These are phyloP conservation scores for Starmerella vitae DNA, from an alignment of 805 yeast genomes.

Conservation along the genomic window DNA sequence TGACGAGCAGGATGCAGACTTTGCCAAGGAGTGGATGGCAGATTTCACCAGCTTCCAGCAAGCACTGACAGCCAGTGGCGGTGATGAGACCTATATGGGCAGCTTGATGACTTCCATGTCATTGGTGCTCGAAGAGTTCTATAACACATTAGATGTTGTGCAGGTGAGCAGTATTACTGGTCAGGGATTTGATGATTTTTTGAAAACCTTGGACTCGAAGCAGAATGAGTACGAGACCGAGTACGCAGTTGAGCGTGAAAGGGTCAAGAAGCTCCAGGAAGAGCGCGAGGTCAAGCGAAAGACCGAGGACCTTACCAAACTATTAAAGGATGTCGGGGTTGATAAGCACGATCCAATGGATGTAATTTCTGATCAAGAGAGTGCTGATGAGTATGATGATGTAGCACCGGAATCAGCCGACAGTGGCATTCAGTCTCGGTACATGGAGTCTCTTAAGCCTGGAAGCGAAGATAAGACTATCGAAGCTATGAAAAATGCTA, in stretches of 20 bases:
- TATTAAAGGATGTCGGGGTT: slow-evolving; percentile 81
- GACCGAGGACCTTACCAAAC: slow-evolving; percentile 50
- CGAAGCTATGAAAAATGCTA: neutral
- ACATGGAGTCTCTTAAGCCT: slow-evolving; percentile 30
- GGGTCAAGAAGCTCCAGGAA: slow-evolving; percentile 61
- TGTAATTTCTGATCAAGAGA: slow-evolving; percentile 42
- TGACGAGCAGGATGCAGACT: slow-evolving; percentile 70
- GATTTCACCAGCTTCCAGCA: slow-evolving; percentile 74
- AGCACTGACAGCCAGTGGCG: slow-evolving; percentile 43
- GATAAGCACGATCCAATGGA: slow-evolving; percentile 37
- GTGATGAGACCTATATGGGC: slow-evolving; percentile 81
- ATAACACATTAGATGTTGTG: slow-evolving; percentile 80
- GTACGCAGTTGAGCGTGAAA: slow-evolving; percentile 76
- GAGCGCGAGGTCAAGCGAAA: slow-evolving; percentile 60
- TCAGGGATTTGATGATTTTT: slow-evolving; percentile 81
- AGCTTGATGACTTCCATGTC: slow-evolving; percentile 91
- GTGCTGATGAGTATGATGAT: slow-evolving; percentile 25
- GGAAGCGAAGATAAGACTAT: neutral
- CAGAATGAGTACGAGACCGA: slow-evolving; percentile 74
- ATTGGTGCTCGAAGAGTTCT: slow-evolving; percentile 89
- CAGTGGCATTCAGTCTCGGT: slow-evolving; percentile 6
- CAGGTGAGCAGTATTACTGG: slow-evolving; percentile 92
- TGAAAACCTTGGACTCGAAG: slow-evolving; percentile 71
- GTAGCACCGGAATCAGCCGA: slow-evolving; percentile 3
- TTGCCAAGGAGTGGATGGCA: slow-evolving; percentile 94